phyloP scores from a whole-genome alignment of 805 yeast genomes.

The Teunomyces pallodes region DNA sequence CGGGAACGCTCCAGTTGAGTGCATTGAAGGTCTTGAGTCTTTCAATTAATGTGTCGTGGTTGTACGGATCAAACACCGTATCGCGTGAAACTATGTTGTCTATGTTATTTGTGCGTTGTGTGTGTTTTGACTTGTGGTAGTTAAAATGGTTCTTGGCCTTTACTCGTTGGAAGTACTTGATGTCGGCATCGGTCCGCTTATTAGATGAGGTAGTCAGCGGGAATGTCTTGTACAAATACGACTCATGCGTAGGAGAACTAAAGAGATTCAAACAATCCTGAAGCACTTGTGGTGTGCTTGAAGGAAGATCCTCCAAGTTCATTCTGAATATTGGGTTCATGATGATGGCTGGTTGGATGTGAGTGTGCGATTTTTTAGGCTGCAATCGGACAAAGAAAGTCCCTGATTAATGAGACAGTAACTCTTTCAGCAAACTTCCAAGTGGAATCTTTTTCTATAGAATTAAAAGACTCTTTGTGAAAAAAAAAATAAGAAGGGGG shows the following conservation, averaged over 20 bases:
- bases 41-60: constrained; percentile 29
- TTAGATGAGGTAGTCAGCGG: constrained; percentile 11
- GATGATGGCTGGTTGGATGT: not conserved
- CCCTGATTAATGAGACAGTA: not conserved
- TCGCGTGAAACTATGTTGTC: constrained; percentile 14
- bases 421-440: not conserved
- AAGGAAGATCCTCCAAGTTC: constrained; percentile 10
- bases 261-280: constrained; percentile 23
- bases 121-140: constrained; percentile 31
- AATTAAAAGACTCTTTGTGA: not conserved
- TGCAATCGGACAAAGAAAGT: not conserved
- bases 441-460: too few species aligned
- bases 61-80: constrained; percentile 38
- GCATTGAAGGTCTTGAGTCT: constrained; percentile 45
- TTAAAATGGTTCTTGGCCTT: constrained; percentile 35
- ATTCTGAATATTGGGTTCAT: constrained; percentile 11
- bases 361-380: not conserved
- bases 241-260: constrained; percentile 13
- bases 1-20: constrained; percentile 46
- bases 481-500: not conserved
- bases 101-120: constrained; percentile 5
- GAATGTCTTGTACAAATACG: constrained; percentile 4
- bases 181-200: constrained; percentile 22
- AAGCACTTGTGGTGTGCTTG: constrained; percentile 22
- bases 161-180: constrained; percentile 36